These are phyloP conservation scores for Zymoseptoria tritici DNA, from an alignment of 2,329 filamentous ascomycete genomes.

Conservation along the genomic window DNA sequence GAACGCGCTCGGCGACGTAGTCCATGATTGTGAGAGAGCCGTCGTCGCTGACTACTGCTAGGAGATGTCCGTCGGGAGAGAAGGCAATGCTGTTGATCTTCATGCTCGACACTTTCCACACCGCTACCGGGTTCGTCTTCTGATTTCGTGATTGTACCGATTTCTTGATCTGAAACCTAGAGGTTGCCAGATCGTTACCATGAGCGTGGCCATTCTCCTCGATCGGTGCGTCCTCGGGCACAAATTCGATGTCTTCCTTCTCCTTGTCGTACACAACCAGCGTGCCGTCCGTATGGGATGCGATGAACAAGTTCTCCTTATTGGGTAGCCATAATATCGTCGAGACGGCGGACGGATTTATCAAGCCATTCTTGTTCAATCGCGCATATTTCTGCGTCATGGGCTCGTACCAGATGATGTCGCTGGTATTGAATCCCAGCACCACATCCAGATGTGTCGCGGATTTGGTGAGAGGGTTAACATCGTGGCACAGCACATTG, in stretches of 20 bases:
- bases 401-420: conserved; percentile 98
- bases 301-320: conserved; percentile 87
- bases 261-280: conserved; percentile 96
- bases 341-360: conserved; percentile 77
- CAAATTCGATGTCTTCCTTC: conserved; percentile 78
- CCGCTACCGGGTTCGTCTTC: conserved; percentile 83
- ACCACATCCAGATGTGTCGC: conserved; percentile 77
- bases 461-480: conserved; percentile 76
- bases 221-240: conserved; percentile 47
- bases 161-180: conserved; percentile 66
- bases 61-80: conserved; percentile 76
- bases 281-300: conserved; percentile 84
- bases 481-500: conserved; percentile 88
- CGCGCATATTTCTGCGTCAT: conserved; percentile 92
- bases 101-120: conserved; percentile 88
- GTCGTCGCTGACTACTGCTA: conserved; percentile 88
- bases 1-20: conserved; percentile 80
- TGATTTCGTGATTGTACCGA: conserved; percentile 92
- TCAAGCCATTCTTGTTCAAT: conserved; percentile 92
- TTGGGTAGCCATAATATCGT: conserved; percentile 90
- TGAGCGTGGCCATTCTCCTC: conserved; percentile 23
- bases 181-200: conserved; percentile 7
- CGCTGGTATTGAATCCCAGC: conserved; percentile 91
- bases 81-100: conserved; percentile 87
- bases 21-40: conserved; percentile 85